Percentiles rank a stretch among this genome's conserved stretches.
phyloP scores from a whole-genome alignment of 305 asterid genomes.

The Solanum hybrid region DNA sequence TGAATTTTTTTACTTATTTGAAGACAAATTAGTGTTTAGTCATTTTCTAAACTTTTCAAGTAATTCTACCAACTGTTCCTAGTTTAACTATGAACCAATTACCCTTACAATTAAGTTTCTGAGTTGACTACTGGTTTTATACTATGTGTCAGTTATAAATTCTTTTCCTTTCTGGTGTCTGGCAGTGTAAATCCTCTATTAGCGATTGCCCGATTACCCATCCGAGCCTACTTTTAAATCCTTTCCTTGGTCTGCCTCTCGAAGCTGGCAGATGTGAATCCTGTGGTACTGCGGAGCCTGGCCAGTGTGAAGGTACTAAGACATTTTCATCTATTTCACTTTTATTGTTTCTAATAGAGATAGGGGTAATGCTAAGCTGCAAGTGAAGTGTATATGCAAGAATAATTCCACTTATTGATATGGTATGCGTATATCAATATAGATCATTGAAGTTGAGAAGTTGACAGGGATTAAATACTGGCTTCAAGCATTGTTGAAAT shows the following conservation, averaged over 20 bases:
- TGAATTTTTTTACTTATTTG: background rate
- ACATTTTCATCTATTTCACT: constrained; percentile 4
- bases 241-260: constrained; percentile 93
- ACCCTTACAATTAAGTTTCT: constrained; percentile 4
- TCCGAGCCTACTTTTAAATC: constrained; percentile 83
- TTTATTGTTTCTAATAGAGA: background rate
- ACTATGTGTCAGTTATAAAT: constrained; percentile 7
- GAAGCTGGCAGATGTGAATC: constrained; percentile 94
- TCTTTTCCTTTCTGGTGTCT: constrained; percentile 15
- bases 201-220: constrained; percentile 82
- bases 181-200: constrained; percentile 70
- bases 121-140: background rate
- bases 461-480: background rate
- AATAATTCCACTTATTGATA: background rate
- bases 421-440: background rate
- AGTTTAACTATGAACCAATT: constrained; percentile 1
- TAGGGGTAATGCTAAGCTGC: background rate
- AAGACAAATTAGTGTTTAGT: background rate
- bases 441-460: background rate
- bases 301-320: constrained; percentile 86
- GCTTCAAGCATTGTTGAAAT: background rate
- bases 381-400: background rate
- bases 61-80: background rate
- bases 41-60: background rate
- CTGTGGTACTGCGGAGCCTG: constrained; percentile 90